Evolutionary conservation across 805 yeast species (phyloP), one percentile per base, ranked within the genome.

Genomic region (Yarrowia divulgata): DNA sequence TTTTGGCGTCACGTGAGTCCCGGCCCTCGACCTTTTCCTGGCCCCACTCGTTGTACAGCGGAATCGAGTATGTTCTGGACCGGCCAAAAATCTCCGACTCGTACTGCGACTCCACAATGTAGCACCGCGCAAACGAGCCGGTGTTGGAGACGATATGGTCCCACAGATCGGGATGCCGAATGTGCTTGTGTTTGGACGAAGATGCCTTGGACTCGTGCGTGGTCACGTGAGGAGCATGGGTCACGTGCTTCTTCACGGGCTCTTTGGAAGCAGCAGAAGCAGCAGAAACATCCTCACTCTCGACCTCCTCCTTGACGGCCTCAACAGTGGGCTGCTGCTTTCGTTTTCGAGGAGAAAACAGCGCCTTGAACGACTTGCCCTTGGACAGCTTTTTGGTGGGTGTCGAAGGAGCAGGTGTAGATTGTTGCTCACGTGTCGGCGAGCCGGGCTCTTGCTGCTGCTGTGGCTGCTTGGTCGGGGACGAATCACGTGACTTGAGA

Each of bases 41-140:
- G 43, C 62, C 69, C 69, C 69, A 66, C n/a, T 66, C 69, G 43
- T 66, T 90, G 13, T 78, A 78, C 68, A 92, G 84, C 8, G 88
- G 85, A 52, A 91, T 74, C 60, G 83, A 83, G 76, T 87, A 86
- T 57, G 81, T 82, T 68, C 81, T 80, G 0, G 87, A 81, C 67
- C 80, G 77, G 18, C 91, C 90, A 29, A 83, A 85, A 54, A 90
- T 81, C 43, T 82, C 83, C 18, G 82, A 77, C 73, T 88, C 88
- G 73, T 85, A 85, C 70, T 85, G 86, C 19, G 84, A 82, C 74
- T 90, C 88, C 62, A 85, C 85, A 68, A 94, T 81, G 73, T 89
- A 88, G 67, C 91, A 85, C 74, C 95, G 84, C 9, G 92, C 97
- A 82, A 91, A 93, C 45, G 97, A 91, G 1, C 98, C 98, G 77